Percentiles rank a stretch among this genome's conserved stretches.
Conservation (phyloP, 768 basidiomycete species). For the Arthromyces matolae region DNA sequence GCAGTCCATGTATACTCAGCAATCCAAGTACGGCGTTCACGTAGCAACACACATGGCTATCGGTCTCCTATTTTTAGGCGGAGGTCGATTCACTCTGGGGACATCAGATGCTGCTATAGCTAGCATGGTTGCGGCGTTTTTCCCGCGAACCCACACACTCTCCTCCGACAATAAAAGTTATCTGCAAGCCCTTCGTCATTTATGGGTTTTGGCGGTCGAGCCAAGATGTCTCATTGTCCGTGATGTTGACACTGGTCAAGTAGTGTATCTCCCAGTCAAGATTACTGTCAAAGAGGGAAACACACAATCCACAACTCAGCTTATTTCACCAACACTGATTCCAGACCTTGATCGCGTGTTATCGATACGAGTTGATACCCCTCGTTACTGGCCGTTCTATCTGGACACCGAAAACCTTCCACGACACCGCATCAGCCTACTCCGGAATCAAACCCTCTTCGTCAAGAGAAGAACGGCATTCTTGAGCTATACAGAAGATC, state of each 20-base stretch:
- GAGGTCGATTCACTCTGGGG: conserved; percentile 88
- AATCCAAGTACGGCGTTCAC: conserved; percentile 84
- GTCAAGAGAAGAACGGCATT: conserved; percentile 93
- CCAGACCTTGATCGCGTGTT: conserved; percentile 81
- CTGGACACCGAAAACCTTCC: conserved; percentile 70
- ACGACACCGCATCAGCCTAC: conserved; percentile 63
- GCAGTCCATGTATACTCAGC: conserved; percentile 54
- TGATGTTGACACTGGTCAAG: conserved; percentile 88
- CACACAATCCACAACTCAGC: conserved; percentile 61
- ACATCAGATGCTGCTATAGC: conserved; percentile 91
- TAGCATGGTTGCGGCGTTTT: conserved; percentile 85
- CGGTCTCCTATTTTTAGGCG: conserved; percentile 90
- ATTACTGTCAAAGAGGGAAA: conserved; percentile 70
- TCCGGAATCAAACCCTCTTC: conserved; percentile 78
- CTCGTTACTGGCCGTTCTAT: conserved; percentile 92
- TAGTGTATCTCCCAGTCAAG: conserved; percentile 91
- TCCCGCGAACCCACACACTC: conserved; percentile 77
- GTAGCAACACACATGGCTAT: conserved; percentile 87
- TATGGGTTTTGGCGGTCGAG: conserved; percentile 96
- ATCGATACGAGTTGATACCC: conserved; percentile 86
- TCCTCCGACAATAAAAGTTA: conserved; percentile 88
- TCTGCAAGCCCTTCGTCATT: conserved; percentile 87
- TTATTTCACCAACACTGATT: conserved; percentile 91
- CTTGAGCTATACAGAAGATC: conserved; percentile 90
- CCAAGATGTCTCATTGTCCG: conserved; percentile 89